Conservation (phyloP, 139 green algal genomes). For the Asterochloris sp. region DNA sequence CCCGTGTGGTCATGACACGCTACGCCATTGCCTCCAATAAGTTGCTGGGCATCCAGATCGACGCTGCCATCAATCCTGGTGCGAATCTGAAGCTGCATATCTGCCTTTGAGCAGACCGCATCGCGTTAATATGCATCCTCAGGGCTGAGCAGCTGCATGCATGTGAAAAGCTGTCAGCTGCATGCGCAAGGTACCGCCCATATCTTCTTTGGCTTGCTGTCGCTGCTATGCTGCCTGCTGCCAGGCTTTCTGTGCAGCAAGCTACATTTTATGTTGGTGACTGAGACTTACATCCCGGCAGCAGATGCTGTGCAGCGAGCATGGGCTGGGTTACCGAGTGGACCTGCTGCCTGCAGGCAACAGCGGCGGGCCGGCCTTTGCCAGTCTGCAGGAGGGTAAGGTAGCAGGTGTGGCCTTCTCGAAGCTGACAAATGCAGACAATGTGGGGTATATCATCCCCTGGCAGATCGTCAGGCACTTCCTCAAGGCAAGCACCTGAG, state of each 20-base stretch:
- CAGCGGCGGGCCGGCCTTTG: slow-evolving; percentile 72
- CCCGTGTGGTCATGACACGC: slow-evolving; percentile 33
- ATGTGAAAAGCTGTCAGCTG: too few species aligned
- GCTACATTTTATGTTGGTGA: too few species aligned
- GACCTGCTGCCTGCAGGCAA: slow-evolving; percentile 43
- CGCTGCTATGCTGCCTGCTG: too few species aligned
- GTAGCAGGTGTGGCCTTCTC: slow-evolving; percentile 71
- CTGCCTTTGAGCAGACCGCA: background rate
- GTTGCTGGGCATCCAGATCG: slow-evolving; percentile 58
- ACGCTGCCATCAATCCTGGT: slow-evolving; percentile 65
- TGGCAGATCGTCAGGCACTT: slow-evolving; percentile 61
- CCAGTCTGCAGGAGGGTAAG: slow-evolving; percentile 40
- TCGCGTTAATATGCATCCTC: too few species aligned
- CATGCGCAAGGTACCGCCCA: too few species aligned
- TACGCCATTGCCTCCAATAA: slow-evolving; percentile 37
- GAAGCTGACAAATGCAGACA: slow-evolving; percentile 65
- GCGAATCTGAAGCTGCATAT: background rate
- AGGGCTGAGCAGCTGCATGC: too few species aligned
- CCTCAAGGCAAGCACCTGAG: slow-evolving; percentile 15
- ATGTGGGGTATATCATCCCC: slow-evolving; percentile 81
- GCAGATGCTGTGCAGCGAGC: too few species aligned
- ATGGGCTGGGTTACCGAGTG: too few species aligned
- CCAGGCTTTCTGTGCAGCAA: too few species aligned
- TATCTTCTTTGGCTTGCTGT: too few species aligned
- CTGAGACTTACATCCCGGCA: too few species aligned